phyloP scores from a whole-genome alignment of 2,329 filamentous ascomycete species.

The Furcasterigmium furcatum region DNA sequence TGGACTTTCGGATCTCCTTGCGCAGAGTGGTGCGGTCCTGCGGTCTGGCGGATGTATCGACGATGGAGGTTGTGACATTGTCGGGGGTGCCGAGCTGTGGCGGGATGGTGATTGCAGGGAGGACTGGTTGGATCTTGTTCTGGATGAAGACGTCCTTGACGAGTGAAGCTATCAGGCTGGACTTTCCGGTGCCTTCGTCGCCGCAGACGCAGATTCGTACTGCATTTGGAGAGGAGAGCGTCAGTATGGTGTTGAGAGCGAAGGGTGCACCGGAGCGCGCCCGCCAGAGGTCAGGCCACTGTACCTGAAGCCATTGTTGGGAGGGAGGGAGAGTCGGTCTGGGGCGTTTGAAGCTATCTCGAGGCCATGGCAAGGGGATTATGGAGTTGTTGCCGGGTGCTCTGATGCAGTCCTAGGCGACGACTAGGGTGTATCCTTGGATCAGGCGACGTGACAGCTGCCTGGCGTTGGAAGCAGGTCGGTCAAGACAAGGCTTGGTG shows the following conservation, averaged over 20 bases:
- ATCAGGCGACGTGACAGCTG: too few species aligned
- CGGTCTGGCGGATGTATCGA: constrained; percentile 93
- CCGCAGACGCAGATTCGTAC: constrained; percentile 96
- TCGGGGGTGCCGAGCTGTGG: constrained; percentile 90
- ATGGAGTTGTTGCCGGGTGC: neutral
- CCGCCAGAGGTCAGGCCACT: constrained; percentile 8
- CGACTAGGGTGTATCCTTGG: too few species aligned
- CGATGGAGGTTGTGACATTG: constrained; percentile 94
- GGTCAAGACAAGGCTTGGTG: too few species aligned
- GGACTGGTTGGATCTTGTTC: constrained; percentile 89
- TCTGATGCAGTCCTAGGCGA: too few species aligned
- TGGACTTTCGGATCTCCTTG: constrained; percentile 94
- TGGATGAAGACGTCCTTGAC: constrained; percentile 97
- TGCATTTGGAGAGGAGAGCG: constrained; percentile 13
- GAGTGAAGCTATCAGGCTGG: constrained; percentile 87
- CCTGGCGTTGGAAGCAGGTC: too few species aligned
- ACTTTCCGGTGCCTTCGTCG: constrained; percentile 89
- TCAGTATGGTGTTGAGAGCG: constrained; percentile 5
- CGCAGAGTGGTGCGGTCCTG: constrained; percentile 88
- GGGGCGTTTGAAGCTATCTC: too few species aligned
- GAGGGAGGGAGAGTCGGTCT: neutral
- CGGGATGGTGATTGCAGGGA: constrained; percentile 93
- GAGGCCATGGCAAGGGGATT: constrained; percentile 6
- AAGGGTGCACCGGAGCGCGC: neutral
- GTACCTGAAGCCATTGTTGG: constrained; percentile 14